These are phyloP conservation scores for Cylindrodendrum hubeiense DNA, from an alignment of 2,329 filamentous ascomycete genomes.

Conservation along the genomic window DNA sequence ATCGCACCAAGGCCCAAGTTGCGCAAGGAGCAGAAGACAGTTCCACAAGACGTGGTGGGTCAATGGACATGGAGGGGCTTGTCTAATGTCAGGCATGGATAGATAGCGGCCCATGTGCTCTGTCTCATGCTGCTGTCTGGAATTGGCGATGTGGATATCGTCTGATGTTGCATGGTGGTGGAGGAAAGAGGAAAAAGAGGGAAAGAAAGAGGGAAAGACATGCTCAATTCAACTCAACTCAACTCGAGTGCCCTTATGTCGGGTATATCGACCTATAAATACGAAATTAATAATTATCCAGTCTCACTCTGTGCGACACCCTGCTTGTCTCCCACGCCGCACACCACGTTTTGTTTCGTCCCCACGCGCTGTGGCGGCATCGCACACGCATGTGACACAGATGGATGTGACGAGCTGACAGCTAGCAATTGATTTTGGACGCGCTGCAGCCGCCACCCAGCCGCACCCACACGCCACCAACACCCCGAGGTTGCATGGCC, in stretches of 20 bases:
- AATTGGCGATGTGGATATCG: too few relatives aligned
- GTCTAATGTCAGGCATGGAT: background rate
- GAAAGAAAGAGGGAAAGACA: too few relatives aligned
- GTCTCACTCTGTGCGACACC: background rate
- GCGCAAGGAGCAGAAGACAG: background rate
- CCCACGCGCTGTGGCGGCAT: background rate
- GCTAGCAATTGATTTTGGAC: background rate
- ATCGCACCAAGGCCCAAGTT: background rate
- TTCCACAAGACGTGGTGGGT: background rate
- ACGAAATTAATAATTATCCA: background rate
- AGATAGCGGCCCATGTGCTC: background rate
- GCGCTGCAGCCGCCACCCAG: background rate
- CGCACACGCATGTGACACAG: background rate
- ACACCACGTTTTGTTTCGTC: background rate
- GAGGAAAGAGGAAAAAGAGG: background rate
- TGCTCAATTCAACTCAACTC: background rate
- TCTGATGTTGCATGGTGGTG: too few relatives aligned
- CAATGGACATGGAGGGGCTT: background rate
- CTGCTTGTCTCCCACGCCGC: background rate
- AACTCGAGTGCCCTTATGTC: background rate
- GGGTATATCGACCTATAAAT: background rate
- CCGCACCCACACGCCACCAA: background rate
- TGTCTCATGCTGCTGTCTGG: too few relatives aligned
- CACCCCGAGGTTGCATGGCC: too few relatives aligned
- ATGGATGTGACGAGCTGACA: background rate